These are phyloP conservation scores for Dioszegia aurantiaca DNA, from an alignment of 768 basidiomycete species.

Conservation along the genomic window DNA sequence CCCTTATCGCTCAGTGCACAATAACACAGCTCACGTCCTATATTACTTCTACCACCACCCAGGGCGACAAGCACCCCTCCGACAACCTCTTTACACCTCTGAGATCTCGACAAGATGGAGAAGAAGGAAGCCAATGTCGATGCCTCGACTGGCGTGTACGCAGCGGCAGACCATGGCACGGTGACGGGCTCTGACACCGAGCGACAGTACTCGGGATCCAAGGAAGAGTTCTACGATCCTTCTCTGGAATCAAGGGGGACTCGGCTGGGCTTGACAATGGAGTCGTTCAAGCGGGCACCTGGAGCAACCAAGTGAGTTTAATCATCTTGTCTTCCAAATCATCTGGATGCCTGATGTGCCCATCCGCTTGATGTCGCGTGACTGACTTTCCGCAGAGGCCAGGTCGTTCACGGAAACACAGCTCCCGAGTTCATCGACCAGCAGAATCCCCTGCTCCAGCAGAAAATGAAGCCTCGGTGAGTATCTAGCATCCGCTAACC, in stretches of 20 bases:
- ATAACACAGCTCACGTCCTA: too few species aligned
- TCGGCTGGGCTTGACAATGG: slow-evolving; percentile 48
- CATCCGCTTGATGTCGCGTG: background rate
- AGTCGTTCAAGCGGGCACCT: slow-evolving; percentile 54
- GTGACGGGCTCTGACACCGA: slow-evolving; percentile 1
- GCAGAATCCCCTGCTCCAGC: slow-evolving; percentile 47
- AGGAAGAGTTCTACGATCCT: slow-evolving; percentile 47
- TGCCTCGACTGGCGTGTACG: slow-evolving; percentile 8
- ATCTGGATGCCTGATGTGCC: too few species aligned
- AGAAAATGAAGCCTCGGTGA: slow-evolving; percentile 52
- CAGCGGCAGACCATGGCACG: background rate
- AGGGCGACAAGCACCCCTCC: too few species aligned
- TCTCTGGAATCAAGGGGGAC: slow-evolving; percentile 46
- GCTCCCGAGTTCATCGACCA: slow-evolving; percentile 28
- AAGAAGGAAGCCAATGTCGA: slow-evolving; percentile 6
- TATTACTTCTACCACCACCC: too few species aligned
- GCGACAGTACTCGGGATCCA: slow-evolving; percentile 1
- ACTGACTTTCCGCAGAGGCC: slow-evolving; percentile 18
- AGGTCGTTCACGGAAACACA: slow-evolving; percentile 30
- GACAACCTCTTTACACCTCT: background rate
- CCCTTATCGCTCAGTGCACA: too few species aligned
- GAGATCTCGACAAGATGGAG: background rate
- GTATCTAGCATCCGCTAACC: too few species aligned
- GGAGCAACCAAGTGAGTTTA: slow-evolving; percentile 42
- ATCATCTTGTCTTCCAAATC: background rate